These are phyloP conservation scores for Chernovozyma aurita DNA, from an alignment of 1,139 yeast genomes.

Conservation along the genomic window DNA sequence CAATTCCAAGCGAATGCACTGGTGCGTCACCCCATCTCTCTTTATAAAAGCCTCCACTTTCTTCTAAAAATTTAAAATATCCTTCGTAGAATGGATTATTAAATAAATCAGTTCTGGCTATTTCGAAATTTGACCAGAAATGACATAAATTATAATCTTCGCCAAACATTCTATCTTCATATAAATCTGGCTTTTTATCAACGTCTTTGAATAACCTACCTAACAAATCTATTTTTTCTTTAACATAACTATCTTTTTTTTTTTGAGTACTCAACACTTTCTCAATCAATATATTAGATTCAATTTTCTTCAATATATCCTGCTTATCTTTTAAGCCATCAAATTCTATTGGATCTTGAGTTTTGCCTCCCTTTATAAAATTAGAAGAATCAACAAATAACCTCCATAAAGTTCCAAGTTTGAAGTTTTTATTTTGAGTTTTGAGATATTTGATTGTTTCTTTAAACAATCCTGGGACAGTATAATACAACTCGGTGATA, in stretches of 20 bases:
- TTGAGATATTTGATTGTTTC: conserved; percentile 62
- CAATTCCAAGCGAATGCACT: conserved; percentile 79
- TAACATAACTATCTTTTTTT: conserved; percentile 22
- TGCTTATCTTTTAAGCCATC: conserved; percentile 15
- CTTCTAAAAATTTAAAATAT: conserved; percentile 64
- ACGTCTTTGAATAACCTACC: conserved; percentile 22
- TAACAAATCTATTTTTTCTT: conserved; percentile 21
- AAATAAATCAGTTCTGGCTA: conserved; percentile 75
- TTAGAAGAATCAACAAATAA: conserved; percentile 40
- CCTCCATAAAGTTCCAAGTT: conserved; percentile 56
- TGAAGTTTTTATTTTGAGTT: conserved; percentile 28
- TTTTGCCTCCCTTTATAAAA: conserved; percentile 19
- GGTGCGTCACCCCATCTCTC: conserved; percentile 98
- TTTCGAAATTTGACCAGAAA: conserved; percentile 93
- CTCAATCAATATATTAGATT: conserved; percentile 22
- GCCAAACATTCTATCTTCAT: conserved; percentile 53
- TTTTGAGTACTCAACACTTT: conserved; percentile 17
- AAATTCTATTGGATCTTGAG: conserved; percentile 17
- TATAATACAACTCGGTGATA: conserved; percentile 68
- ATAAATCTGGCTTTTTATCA: conserved; percentile 27
- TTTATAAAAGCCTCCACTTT: conserved; percentile 73
- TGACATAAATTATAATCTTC: conserved; percentile 79
- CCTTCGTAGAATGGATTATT: conserved; percentile 56
- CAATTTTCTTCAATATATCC: conserved; percentile 25
- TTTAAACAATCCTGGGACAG: conserved; percentile 76